Evolutionary conservation across 805 yeast genomes (phyloP).

Genomic region (Lachancea nothofagi): DNA sequence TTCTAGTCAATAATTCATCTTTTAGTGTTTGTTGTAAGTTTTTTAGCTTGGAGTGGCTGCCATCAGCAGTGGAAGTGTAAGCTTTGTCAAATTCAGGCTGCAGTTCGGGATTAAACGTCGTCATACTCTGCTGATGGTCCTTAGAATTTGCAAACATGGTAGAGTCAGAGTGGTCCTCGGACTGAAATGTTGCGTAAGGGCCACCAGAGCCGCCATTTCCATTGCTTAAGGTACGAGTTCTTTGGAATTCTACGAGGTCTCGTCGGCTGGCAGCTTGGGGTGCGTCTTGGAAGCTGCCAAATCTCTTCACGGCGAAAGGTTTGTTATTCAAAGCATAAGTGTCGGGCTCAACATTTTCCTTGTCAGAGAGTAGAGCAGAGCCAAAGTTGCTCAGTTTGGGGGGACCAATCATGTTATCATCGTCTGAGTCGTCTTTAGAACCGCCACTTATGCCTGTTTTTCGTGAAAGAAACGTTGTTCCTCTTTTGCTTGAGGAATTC

Average conservation of each 20-base stretch:
- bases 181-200: conserved; percentile 6
- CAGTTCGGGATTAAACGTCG: conserved; percentile 19
- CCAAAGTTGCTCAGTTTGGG: conserved; percentile 31
- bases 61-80: conserved; percentile 9
- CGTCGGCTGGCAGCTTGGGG: conserved; percentile 1
- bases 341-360: conserved; percentile 12
- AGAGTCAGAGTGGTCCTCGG: conserved; percentile 19
- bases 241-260: neutral
- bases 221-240: conserved; percentile 3
- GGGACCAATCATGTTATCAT: conserved; percentile 25
- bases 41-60: conserved; percentile 19
- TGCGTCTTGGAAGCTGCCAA: neutral
- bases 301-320: neutral
- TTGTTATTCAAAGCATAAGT: neutral
- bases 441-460: neutral
- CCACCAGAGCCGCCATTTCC: neutral
- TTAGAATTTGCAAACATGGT: conserved; percentile 22
- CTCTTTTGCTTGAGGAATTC: neutral
- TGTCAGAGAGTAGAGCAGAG: conserved; percentile 25
- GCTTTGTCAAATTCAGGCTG: conserved; percentile 7
- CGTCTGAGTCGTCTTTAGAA: conserved; percentile 18
- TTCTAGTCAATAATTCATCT: conserved; percentile 24
- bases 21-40: conserved; percentile 23
- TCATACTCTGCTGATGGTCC: conserved; percentile 24
- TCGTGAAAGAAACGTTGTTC: conserved; percentile 2